A percentile compares a stretch with the other conserved stretches of the same genome.
Evolutionary conservation across 495 filamentous ascomycete species (phyloP).

Genomic region (Bacidia gigantensis): DNA sequence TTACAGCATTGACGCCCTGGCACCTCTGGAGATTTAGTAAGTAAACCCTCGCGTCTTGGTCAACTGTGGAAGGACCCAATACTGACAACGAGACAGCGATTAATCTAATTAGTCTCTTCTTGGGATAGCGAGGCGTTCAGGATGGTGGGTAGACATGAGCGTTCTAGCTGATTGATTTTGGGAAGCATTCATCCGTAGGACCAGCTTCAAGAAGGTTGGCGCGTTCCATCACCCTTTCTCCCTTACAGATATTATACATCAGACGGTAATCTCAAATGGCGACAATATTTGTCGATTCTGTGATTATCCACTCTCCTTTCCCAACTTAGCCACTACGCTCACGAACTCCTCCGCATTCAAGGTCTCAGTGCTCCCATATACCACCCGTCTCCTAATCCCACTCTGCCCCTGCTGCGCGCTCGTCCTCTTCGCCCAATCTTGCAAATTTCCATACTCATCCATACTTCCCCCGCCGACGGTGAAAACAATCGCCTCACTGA

Average conservation of each 20-base stretch:
- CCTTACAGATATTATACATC: too few species aligned
- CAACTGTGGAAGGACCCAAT: neutral
- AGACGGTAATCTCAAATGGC: neutral
- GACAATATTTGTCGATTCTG: neutral
- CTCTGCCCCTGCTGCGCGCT: slow-evolving; percentile 28
- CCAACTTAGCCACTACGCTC: slow-evolving; percentile 62
- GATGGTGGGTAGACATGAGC: neutral
- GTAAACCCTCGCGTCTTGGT: slow-evolving; percentile 23
- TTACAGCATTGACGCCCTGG: slow-evolving; percentile 88
- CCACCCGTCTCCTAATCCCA: slow-evolving; percentile 52
- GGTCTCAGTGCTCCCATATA: slow-evolving; percentile 93
- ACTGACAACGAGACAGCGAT: neutral
- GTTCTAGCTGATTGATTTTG: too few species aligned
- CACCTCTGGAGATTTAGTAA: slow-evolving; percentile 96
- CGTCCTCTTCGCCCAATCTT: slow-evolving; percentile 83
- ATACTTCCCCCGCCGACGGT: slow-evolving; percentile 95
- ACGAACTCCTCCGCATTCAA: slow-evolving; percentile 86
- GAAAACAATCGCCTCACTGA: slow-evolving; percentile 91
- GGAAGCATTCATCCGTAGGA: neutral
- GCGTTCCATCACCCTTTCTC: too few species aligned
- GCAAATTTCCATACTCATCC: slow-evolving; percentile 97
- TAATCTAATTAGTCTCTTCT: neutral
- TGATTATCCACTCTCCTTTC: slow-evolving; percentile 40
- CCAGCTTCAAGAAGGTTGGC: too few species aligned
- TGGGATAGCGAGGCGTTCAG: slow-evolving; percentile 1